Conservation (phyloP, 495 filamentous ascomycete genomes). For the Penicillium waksmanii region DNA sequence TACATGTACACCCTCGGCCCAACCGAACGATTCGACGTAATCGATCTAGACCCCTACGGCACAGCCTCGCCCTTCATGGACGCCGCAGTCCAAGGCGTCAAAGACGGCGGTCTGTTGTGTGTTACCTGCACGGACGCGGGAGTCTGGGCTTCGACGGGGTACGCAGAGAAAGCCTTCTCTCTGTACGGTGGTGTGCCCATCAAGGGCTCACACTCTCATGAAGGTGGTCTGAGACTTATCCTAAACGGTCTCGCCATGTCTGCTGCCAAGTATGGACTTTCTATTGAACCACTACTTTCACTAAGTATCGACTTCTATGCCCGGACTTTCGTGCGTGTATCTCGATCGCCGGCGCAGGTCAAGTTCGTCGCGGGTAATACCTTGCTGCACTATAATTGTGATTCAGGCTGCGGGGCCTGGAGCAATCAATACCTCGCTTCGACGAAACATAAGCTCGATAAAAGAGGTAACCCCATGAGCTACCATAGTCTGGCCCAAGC, state of each 20-base stretch:
- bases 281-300: conserved; percentile 89
- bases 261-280: conserved; percentile 83
- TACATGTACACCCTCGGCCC: conserved; percentile 78
- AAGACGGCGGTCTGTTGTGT: conserved; percentile 86
- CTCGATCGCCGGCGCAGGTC: conserved; percentile 76
- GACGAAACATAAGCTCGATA: conserved; percentile 63
- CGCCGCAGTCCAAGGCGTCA: conserved; percentile 79
- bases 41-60: conserved; percentile 96
- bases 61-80: conserved; percentile 91
- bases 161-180: conserved; percentile 88
- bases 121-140: conserved; percentile 96
- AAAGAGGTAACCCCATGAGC: conserved; percentile 70
- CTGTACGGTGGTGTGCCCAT: conserved; percentile 87
- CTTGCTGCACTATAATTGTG: conserved; percentile 92
- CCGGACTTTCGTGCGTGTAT: conserved; percentile 85
- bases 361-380: conserved; percentile 88
- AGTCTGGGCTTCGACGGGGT: conserved; percentile 90
- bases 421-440: conserved; percentile 72
- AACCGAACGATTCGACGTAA: conserved; percentile 73
- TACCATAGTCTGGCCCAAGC: conserved; percentile 74
- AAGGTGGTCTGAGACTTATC: conserved; percentile 86
- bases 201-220: conserved; percentile 83
- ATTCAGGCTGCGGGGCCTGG: conserved; percentile 88
- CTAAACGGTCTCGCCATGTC: conserved; percentile 76
- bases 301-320: conserved; percentile 95